phyloP scores from a whole-genome alignment of 106 monocot species.

The Apostasia ramifera region DNA sequence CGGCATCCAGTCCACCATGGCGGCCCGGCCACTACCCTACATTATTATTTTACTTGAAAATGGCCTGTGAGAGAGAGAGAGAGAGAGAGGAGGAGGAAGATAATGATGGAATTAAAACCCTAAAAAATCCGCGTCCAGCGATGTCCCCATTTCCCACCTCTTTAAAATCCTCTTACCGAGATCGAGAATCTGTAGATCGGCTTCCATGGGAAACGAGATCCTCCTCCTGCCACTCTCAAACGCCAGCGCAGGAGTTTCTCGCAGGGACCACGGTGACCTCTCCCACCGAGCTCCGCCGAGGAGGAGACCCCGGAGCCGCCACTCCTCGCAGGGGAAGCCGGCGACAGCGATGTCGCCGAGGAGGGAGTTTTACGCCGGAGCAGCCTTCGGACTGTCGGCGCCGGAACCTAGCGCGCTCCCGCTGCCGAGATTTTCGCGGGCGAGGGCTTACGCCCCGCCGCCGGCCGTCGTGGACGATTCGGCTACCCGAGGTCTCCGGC shows the following conservation, averaged over 20 bases:
- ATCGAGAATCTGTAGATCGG: background rate
- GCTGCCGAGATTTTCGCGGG: background rate
- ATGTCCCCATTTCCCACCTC: background rate
- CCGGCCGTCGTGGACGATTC: background rate
- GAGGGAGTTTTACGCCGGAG: background rate
- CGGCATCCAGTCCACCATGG: background rate
- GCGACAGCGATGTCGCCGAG: background rate
- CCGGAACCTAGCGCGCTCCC: background rate
- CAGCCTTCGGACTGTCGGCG: background rate
- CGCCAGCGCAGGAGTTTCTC: background rate
- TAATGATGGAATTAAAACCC: background rate
- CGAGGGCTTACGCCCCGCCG: too few relatives aligned
- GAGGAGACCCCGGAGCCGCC: background rate
- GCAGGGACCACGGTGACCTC: background rate
- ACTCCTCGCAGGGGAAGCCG: background rate
- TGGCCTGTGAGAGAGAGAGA: background rate
- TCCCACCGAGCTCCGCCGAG: background rate
- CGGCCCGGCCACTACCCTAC: background rate
- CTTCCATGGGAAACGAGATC: background rate
- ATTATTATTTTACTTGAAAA: background rate
- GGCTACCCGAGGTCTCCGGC: background rate
- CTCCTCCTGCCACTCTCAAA: too few relatives aligned
- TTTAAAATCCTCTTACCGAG: background rate
- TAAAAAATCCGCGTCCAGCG: background rate
- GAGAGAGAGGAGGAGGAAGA: background rate